Percentiles rank a stretch among this genome's conserved stretches.
These are phyloP conservation scores for Eutypa lata DNA, from an alignment of 2,329 filamentous ascomycete genomes.

Conservation along the genomic window DNA sequence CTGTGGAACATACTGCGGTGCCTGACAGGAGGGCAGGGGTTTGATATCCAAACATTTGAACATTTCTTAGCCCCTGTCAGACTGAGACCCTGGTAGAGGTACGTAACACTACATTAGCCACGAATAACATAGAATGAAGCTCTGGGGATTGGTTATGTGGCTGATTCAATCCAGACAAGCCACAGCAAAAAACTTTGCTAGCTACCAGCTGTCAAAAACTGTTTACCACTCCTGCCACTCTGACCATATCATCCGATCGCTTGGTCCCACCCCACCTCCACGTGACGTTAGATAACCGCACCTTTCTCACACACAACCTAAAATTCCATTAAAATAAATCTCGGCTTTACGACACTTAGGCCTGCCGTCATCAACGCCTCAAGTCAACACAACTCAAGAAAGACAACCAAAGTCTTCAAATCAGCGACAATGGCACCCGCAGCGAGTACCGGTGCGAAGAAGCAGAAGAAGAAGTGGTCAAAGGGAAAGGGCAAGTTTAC, in stretches of 20 bases:
- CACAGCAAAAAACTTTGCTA: too few relatives aligned
- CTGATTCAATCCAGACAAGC: too few relatives aligned
- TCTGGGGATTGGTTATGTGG: too few relatives aligned
- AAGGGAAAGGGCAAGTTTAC: slow-evolving; percentile 66
- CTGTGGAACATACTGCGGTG: not conserved
- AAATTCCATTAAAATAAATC: not conserved
- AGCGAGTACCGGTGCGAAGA: slow-evolving; percentile 62
- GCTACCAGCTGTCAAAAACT: too few relatives aligned
- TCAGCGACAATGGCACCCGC: slow-evolving; percentile 40
- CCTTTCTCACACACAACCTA: not conserved
- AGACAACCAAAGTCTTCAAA: slow-evolving; percentile 31
- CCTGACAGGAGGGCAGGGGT: too few relatives aligned
- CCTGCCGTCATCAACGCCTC: slow-evolving; percentile 6
- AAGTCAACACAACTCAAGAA: slow-evolving; percentile 26
- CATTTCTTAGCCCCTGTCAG: too few relatives aligned
- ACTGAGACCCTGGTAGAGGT: too few relatives aligned
- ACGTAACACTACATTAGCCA: too few relatives aligned
- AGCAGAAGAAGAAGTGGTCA: slow-evolving; percentile 80
- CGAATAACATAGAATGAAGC: too few relatives aligned
- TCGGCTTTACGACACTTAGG: not conserved
- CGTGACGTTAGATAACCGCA: not conserved
- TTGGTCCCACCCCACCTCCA: not conserved
- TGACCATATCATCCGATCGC: too few relatives aligned
- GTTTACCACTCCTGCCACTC: too few relatives aligned
- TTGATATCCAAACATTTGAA: too few relatives aligned